A percentile compares a stretch with the other conserved stretches of the same genome.
Evolutionary conservation across 148 eudicot genomes (phyloP).

Genomic region (Camellia granthamiana): DNA sequence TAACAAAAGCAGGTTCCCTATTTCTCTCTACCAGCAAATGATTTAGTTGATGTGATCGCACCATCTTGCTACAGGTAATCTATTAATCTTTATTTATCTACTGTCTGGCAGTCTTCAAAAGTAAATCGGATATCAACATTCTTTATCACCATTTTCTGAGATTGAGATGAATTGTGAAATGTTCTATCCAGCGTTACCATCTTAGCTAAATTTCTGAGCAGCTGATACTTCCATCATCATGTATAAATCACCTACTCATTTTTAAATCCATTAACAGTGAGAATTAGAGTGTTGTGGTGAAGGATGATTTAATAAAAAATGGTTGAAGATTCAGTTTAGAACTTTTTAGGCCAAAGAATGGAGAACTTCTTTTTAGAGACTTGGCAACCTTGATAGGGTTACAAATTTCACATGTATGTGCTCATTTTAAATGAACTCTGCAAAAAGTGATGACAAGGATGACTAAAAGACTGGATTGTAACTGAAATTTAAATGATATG

Average conservation of each 20-base stretch:
- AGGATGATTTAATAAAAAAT: neutral
- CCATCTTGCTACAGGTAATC: slow-evolving; percentile 95
- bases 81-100: slow-evolving; percentile 10
- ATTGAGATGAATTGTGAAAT: neutral
- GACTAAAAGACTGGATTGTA: neutral
- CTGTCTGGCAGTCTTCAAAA: neutral
- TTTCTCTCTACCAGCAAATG: slow-evolving; percentile 94
- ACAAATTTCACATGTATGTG: neutral
- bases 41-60: slow-evolving; percentile 93
- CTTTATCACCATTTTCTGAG: neutral
- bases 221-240: neutral
- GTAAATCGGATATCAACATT: neutral
- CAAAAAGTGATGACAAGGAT: neutral
- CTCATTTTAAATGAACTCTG: neutral
- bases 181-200: neutral
- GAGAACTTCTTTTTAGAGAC: neutral
- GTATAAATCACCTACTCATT: neutral
- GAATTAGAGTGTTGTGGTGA: neutral
- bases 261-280: neutral
- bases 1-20: slow-evolving; percentile 81
- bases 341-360: neutral
- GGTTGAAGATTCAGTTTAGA: neutral
- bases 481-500: neutral
- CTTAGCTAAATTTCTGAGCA: neutral
- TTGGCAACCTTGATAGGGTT: neutral